Conservation (phyloP, 805 yeast species). For the Saturnispora quitensis region DNA sequence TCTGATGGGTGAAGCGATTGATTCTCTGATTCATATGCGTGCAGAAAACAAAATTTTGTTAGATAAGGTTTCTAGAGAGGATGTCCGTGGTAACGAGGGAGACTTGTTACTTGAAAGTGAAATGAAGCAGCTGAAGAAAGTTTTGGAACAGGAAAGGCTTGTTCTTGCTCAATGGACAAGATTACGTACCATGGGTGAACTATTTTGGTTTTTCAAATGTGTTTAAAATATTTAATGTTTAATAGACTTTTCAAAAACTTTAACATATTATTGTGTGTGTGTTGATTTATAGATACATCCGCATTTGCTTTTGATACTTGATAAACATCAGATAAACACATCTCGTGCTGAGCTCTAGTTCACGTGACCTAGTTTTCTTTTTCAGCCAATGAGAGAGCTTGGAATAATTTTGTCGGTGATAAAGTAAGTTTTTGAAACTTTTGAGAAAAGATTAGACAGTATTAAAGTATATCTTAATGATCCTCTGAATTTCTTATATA, state of each 20-base stretch:
- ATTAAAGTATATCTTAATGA: neutral
- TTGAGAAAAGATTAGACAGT: neutral
- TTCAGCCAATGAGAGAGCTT: slow-evolving; percentile 4
- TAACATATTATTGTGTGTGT: too few species aligned
- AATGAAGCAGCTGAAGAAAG: slow-evolving; percentile 54
- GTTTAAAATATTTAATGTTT: slow-evolving; percentile 2
- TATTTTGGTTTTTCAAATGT: slow-evolving; percentile 32
- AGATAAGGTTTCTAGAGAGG: slow-evolving; percentile 80
- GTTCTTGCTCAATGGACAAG: slow-evolving; percentile 48
- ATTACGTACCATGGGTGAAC: slow-evolving; percentile 47
- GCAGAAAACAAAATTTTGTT: slow-evolving; percentile 55
- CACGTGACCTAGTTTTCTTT: neutral
- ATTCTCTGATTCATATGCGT: slow-evolving; percentile 44
- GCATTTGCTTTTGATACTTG: neutral
- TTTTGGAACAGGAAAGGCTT: slow-evolving; percentile 48
- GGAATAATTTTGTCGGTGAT: neutral
- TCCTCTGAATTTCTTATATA: neutral
- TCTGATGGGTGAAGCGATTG: slow-evolving; percentile 44
- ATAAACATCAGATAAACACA: neutral
- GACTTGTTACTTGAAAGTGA: slow-evolving; percentile 70
- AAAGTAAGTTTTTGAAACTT: neutral
- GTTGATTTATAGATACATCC: too few species aligned
- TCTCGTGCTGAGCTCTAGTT: slow-evolving; percentile 1
- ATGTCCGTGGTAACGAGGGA: slow-evolving; percentile 74
- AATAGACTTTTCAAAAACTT: neutral